Base-by-base conservation (phyloP, 768 basidiomycete species). In the Hydnum rufescens region DNA sequence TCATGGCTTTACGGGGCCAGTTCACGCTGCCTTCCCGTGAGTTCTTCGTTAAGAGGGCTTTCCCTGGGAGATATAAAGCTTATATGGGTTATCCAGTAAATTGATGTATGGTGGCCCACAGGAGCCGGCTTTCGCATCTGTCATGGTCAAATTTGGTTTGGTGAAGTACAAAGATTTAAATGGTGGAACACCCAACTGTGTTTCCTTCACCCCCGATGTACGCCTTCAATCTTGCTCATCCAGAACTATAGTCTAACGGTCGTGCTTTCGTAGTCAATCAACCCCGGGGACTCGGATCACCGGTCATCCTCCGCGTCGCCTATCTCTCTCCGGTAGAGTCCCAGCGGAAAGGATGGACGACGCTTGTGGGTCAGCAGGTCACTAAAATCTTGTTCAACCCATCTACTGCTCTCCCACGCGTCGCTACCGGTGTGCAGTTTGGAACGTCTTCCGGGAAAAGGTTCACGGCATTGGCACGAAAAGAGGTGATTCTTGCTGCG, bases 91-190 rank as follows among this genome's bases (percentile, higher is more conserved):
- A n/a, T n/a, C n/a, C n/a, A n/a, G n/a, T n/a, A n/a, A 58, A 25
- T 53, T 32, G 3, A 77, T 77, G 71, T 76, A 73, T 55, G 73
- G 74, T 13, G 75, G 74, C 2, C 72, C 74, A 3, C 71, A 75
- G 46, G 74, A 76, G 55, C 53, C 62, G 2, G 66, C 60, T n/a
- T 77, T 76, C 59, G 61, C 72, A 42, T 53, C 67, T 51, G 71
- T 74, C 3, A 69, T 75, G 50, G 64, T 67, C 26, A 64, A 65
- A 42, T 57, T 74, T 4, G 73, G 72, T 1, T 73, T 75, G 54
- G 65, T 58, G 4, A 72, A 67, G 51, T 70, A 54, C 59, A 64
- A 65, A 31, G 76, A 78, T 59, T 58, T 74, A 36, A 76, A 76
- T 58, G 75, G 75, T 26, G 75, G 75, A 0, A 67, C 66, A 13